Evolutionary conservation across 441 rosid species (phyloP).

Genomic region (Capsella rubella): DNA sequence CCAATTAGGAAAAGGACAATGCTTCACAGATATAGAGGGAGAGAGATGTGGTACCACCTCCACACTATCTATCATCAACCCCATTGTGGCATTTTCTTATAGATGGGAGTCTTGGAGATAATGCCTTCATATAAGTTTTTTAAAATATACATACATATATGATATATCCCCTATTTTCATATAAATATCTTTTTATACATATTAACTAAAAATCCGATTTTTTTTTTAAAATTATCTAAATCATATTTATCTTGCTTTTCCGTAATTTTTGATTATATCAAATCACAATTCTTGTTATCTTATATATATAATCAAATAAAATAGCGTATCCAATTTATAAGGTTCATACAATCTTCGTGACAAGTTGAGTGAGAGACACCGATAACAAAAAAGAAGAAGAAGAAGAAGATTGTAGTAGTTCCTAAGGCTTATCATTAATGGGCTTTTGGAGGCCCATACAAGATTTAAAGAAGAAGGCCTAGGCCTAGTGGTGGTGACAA

Average conservation of each 20-base stretch:
- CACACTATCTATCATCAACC: background rate
- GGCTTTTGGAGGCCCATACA: background rate
- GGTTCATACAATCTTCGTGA: background rate
- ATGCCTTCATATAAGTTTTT: background rate
- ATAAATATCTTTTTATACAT: too few species aligned
- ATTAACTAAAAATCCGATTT: too few species aligned
- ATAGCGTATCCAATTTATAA: background rate
- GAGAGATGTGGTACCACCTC: conserved; percentile 12
- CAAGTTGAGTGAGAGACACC: too few species aligned
- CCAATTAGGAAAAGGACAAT: conserved; percentile 38
- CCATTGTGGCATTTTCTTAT: background rate
- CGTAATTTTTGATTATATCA: background rate
- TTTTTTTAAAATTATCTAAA: too few species aligned
- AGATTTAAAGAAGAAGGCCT: background rate
- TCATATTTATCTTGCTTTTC: background rate
- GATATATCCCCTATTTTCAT: too few species aligned
- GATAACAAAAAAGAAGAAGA: too few species aligned
- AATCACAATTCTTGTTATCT: background rate
- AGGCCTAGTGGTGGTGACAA: background rate
- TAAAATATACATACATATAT: too few species aligned
- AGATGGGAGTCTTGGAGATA: too few species aligned
- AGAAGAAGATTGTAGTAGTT: background rate
- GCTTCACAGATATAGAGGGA: background rate
- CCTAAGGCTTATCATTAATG: background rate
- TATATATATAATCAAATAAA: too few species aligned